These are phyloP conservation scores for Anthracocystis panici-leucophaei DNA, from an alignment of 1,284 basidiomycete genomes.

Conservation along the genomic window DNA sequence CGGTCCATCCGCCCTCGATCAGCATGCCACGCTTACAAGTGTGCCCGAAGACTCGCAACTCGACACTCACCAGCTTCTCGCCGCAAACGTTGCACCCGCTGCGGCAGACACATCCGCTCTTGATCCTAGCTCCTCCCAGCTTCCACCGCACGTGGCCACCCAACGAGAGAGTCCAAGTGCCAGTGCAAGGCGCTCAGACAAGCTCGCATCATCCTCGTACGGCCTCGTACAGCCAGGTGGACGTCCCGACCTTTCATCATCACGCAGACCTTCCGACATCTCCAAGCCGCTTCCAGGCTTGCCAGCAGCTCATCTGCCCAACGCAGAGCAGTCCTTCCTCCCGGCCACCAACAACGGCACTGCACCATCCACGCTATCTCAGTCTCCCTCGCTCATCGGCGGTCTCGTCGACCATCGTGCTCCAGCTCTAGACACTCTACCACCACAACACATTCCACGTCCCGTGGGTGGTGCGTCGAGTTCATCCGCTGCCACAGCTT, in stretches of 20 bases:
- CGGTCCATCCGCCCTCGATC: constrained; percentile 20
- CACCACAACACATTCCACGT: constrained; percentile 60
- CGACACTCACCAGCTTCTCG: constrained; percentile 19
- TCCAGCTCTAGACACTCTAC: constrained; percentile 23
- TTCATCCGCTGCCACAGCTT: constrained; percentile 7
- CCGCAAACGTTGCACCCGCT: constrained; percentile 11
- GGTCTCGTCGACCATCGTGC: constrained; percentile 25
- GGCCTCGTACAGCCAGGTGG: constrained; percentile 48
- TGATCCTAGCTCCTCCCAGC: constrained; percentile 15
- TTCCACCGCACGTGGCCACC: constrained; percentile 5
- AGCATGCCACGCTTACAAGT: constrained; percentile 41
- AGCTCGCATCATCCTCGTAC: constrained; percentile 28
- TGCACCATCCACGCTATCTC: constrained; percentile 5
- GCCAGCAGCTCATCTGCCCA: constrained; percentile 15
- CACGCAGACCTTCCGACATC: constrained; percentile 25
- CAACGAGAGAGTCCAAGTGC: constrained; percentile 19
- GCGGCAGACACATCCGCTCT: neutral
- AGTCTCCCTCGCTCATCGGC: constrained; percentile 1
- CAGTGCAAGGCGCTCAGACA: constrained; percentile 22
- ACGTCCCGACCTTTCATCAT: constrained; percentile 21
- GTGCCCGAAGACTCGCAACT: constrained; percentile 59
- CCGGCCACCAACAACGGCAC: constrained; percentile 19
- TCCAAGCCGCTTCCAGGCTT: constrained; percentile 54
- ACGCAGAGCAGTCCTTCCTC: constrained; percentile 39
- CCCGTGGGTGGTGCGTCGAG: constrained; percentile 20